phyloP scores from a whole-genome alignment of 345 rosid genomes.

The Trapa bicornis region DNA sequence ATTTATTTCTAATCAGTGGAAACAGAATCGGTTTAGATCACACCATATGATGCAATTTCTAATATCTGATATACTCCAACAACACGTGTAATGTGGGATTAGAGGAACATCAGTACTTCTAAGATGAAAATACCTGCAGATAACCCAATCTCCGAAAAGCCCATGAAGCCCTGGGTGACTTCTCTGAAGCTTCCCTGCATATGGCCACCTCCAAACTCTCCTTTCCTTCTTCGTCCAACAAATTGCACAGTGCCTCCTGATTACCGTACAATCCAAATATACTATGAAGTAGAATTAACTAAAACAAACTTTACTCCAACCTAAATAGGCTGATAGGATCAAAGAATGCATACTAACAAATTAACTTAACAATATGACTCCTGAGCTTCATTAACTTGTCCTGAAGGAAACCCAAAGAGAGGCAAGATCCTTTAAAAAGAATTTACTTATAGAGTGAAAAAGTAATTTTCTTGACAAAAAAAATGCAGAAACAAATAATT shows the following conservation, averaged over 20 bases:
- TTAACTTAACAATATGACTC: background rate
- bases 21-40: background rate
- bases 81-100: background rate
- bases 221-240: conserved; percentile 59
- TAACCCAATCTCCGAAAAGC: conserved; percentile 76
- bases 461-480: background rate
- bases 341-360: background rate
- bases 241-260: conserved; percentile 68
- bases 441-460: too few relatives aligned
- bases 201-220: conserved; percentile 57
- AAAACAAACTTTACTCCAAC: background rate
- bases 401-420: background rate
- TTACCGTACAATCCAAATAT: background rate
- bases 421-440: background rate
- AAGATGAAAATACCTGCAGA: conserved; percentile 35
- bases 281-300: background rate
- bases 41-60: background rate
- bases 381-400: background rate
- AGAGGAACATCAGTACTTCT: background rate
- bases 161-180: conserved; percentile 93
- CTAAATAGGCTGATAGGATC: background rate
- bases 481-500: background rate
- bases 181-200: conserved; percentile 65
- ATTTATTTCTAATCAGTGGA: background rate
- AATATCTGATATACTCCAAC: background rate